These are phyloP conservation scores for Angomonas deanei DNA, from an alignment of 208 protist species.

Conservation along the genomic window DNA sequence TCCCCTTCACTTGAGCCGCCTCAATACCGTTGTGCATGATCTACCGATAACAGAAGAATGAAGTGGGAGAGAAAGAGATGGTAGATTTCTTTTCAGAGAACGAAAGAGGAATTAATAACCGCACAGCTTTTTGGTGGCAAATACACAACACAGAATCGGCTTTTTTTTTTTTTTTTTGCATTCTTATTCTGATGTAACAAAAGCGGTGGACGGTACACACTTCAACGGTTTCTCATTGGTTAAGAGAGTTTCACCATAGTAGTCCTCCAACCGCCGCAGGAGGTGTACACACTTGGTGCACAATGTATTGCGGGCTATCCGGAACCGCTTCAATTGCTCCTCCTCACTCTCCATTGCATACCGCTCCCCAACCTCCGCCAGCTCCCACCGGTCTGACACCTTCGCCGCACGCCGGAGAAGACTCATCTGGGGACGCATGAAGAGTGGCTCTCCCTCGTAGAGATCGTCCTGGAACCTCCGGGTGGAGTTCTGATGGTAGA, in stretches of 20 bases:
- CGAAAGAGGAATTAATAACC: background rate
- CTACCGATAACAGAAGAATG: background rate
- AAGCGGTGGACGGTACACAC: too few relatives aligned
- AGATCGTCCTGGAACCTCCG: conserved; percentile 82
- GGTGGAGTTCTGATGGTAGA: conserved; percentile 71
- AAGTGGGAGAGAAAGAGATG: background rate
- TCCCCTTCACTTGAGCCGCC: conserved; percentile 61
- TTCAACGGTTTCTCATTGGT: conserved; percentile 9
- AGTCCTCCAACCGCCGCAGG: conserved; percentile 41
- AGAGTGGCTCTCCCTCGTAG: conserved; percentile 85
- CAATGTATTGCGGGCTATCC: conserved; percentile 32
- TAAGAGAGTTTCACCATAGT: conserved; percentile 57
- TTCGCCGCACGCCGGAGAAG: conserved; percentile 30
- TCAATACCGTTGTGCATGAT: conserved; percentile 82
- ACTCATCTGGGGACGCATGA: conserved; percentile 46
- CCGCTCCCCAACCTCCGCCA: conserved; percentile 39
- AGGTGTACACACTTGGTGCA: conserved; percentile 28
- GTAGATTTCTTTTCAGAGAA: background rate
- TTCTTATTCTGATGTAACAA: too few relatives aligned
- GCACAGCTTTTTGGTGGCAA: background rate
- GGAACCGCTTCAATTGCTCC: conserved; percentile 41
- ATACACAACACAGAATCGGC: too few relatives aligned
- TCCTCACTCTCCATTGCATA: conserved; percentile 52
- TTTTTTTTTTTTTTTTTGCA: background rate
- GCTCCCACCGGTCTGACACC: conserved; percentile 68